Evolutionary conservation across 2,329 filamentous ascomycete genomes (phyloP), one percentile per base, ranked within the genome.

Genomic region (Colletotrichum noveboracense): DNA sequence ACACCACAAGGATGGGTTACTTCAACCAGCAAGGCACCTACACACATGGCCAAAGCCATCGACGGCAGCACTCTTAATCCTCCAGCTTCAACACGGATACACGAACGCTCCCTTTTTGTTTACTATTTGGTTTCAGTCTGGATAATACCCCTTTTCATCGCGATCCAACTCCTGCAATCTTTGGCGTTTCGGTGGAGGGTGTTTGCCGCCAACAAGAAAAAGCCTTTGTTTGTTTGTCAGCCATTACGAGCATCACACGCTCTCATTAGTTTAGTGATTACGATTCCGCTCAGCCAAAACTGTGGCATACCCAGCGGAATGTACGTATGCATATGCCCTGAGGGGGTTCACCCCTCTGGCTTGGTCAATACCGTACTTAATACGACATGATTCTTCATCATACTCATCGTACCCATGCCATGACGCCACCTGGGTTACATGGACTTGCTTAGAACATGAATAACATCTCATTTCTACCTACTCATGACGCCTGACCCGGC

Each of bases 381-480:
- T 58, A 26, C 55, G 14, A 24, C 62, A 43, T 26, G 43, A 43
- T 67, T 74, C 32, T 65, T 36, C 43, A 32, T 21, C 21, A 5
- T 58, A 58, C 38, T 48, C 38, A 3, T 58, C 28, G 6, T 21
- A 13, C 43, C n/a, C 43, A 13, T 21, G n/a, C 3, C 9, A 48
- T 48, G 38, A 48, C 18, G 18, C 43, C 43, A 21, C n/a, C 43
- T 21, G 43, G n/a, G n/a, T 21, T 10, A 21, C 43, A n/a, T 52
- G 43, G 21, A 21, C n/a, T n/a, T 16, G 21, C 28, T 52, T 69
- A 55, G 58, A 76, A 76, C 74, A 76, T 74, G 43, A 75, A 75
- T 43, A 65, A 76, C 64, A 69, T 74, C 74, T 76, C 70, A 74
- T 76, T 76, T 74, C 74, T 76, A 75, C 74, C 74, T 75, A 76